phyloP scores from a whole-genome alignment of 1,284 basidiomycete genomes.

The Cutaneotrichosporon sp. region DNA sequence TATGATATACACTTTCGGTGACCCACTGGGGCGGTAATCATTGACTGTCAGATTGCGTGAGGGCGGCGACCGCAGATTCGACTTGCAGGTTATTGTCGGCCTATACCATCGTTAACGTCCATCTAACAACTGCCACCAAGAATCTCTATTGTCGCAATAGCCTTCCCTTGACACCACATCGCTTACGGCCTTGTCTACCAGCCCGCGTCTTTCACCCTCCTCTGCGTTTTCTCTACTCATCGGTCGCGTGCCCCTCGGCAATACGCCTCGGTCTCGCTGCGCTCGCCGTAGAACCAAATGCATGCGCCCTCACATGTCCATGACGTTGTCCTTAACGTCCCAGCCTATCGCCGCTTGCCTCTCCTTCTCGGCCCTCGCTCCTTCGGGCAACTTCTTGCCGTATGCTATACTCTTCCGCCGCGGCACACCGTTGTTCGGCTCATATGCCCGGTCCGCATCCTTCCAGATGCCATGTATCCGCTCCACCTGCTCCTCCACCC shows the following conservation, averaged over 20 bases:
- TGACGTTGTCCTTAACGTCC: constrained; percentile 24
- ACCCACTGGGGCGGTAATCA: no score
- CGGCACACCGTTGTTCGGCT: constrained; percentile 35
- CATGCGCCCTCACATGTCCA: neutral
- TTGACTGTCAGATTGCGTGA: no score
- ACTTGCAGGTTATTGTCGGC: no score
- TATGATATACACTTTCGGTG: neutral
- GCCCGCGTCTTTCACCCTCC: no score
- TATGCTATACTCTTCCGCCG: constrained; percentile 31
- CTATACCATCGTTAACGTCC: no score
- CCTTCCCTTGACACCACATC: no score
- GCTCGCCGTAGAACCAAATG: neutral
- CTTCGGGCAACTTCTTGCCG: constrained; percentile 26
- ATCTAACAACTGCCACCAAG: no score
- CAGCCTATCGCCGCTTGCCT: constrained; percentile 46
- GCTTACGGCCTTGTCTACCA: no score
- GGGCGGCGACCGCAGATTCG: no score
- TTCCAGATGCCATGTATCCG: constrained; percentile 39
- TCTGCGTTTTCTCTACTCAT: neutral
- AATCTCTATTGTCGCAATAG: no score
- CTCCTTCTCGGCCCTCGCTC: constrained; percentile 40
- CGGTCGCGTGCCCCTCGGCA: no score
- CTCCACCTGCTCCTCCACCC: constrained; percentile 39
- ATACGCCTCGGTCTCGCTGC: no score
- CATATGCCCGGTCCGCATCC: constrained; percentile 34